Evolutionary conservation across 2,329 filamentous ascomycete genomes (phyloP).

Genomic region (Penicillium janthinellum): DNA sequence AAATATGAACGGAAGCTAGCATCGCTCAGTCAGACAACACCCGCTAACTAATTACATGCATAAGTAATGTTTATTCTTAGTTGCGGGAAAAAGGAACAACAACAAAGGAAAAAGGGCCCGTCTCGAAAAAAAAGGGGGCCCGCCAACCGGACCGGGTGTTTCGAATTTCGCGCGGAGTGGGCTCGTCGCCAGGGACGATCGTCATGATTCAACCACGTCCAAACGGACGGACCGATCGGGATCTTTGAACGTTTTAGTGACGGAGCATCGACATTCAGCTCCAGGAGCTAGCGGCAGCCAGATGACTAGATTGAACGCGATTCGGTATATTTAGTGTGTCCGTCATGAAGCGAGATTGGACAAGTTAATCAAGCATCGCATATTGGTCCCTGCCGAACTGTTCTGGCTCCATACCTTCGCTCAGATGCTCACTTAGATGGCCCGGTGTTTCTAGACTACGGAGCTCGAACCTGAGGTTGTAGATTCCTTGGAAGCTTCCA

Average conservation of each 20-base stretch:
- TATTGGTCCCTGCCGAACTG: neutral
- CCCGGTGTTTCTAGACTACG: too few relatives aligned
- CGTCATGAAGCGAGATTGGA: neutral
- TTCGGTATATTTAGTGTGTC: neutral
- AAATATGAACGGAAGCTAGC: neutral
- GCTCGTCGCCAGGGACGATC: conserved; percentile 25
- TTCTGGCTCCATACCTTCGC: too few relatives aligned
- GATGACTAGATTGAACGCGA: neutral
- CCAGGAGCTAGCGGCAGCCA: too few relatives aligned
- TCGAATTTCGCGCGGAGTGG: conserved; percentile 26
- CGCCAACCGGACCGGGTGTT: conserved; percentile 19
- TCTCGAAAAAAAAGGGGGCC: conserved; percentile 16
- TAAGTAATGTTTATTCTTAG: neutral
- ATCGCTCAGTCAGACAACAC: neutral
- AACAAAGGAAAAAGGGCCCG: neutral
- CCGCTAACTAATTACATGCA: neutral
- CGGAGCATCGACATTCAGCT: neutral
- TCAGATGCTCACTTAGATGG: too few relatives aligned
- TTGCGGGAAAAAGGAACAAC: neutral
- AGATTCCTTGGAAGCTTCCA: too few relatives aligned
- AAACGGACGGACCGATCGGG: conserved; percentile 2
- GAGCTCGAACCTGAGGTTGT: too few relatives aligned
- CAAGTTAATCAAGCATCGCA: neutral
- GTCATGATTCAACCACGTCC: conserved; percentile 20
- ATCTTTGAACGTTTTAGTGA: neutral